A percentile compares a stretch with the other conserved stretches of the same genome.
These are phyloP conservation scores for Vanrija sp. DNA, from an alignment of 1,284 basidiomycete species.

Conservation along the genomic window DNA sequence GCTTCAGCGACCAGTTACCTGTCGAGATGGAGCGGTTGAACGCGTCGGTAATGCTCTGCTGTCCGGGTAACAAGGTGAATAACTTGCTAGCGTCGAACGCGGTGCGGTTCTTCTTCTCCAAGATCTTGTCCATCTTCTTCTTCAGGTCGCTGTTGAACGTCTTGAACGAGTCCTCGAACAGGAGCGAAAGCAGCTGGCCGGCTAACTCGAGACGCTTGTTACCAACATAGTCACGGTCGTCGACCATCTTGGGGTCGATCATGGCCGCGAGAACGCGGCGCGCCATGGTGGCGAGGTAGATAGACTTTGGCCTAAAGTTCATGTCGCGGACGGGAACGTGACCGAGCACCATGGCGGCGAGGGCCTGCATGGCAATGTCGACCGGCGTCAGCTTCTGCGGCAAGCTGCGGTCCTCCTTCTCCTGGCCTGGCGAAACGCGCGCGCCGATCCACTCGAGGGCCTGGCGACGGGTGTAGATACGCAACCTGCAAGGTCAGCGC, in stretches of 20 bases:
- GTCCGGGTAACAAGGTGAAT: constrained; percentile 51
- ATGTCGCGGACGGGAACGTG: constrained; percentile 90
- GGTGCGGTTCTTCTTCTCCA: constrained; percentile 94
- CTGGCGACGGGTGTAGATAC: constrained; percentile 89
- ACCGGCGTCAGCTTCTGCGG: constrained; percentile 72
- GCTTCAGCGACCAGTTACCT: constrained; percentile 98
- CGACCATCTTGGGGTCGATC: constrained; percentile 94
- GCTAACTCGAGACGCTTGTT: constrained; percentile 98
- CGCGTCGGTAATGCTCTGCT: constrained; percentile 88
- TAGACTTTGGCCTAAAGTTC: constrained; percentile 91
- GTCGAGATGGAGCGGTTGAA: constrained; percentile 98
- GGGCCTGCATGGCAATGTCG: constrained; percentile 93
- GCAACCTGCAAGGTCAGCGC: constrained; percentile 50
- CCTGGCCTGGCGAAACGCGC: constrained; percentile 76
- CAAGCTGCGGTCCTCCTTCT: constrained; percentile 49
- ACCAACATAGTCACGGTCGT: constrained; percentile 98
- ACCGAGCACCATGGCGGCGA: constrained; percentile 94
- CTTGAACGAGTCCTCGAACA: constrained; percentile 99
- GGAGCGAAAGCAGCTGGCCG: constrained; percentile 87
- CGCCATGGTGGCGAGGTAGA: constrained; percentile 98
- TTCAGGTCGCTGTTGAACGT: constrained; percentile 98
- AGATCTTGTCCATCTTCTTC: constrained; percentile 92
- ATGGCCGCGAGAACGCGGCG: constrained; percentile 93
- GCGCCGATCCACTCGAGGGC: constrained; percentile 94
- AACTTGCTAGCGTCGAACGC: constrained; percentile 83